Evolutionary conservation across 75 land plant species (phyloP).

Genomic region (Isoetes taiwanensis): DNA sequence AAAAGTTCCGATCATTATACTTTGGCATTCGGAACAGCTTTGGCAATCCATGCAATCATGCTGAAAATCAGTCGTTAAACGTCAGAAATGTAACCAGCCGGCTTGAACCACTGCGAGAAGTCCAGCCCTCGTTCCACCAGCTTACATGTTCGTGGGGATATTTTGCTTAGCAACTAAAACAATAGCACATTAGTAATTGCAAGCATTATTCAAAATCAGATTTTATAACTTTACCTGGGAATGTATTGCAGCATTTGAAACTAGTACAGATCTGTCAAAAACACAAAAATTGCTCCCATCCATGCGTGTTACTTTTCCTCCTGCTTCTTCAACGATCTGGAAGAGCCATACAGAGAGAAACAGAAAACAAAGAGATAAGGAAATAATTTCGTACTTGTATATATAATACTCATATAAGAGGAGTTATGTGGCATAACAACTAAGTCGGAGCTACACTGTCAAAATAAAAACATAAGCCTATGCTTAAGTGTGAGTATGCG

Average conservation of each 20-base stretch:
- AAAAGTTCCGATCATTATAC: no score
- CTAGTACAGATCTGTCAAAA: slow-evolving; percentile 91
- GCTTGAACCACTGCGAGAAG: slow-evolving; percentile 87
- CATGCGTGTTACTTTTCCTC: slow-evolving; percentile 86
- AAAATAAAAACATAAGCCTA: no score
- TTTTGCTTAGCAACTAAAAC: slow-evolving; percentile 63
- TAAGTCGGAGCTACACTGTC: no score
- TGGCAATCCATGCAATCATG: no score
- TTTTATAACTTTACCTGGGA: slow-evolving; percentile 31
- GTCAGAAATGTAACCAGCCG: slow-evolving; percentile 59
- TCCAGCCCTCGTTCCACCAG: slow-evolving; percentile 63
- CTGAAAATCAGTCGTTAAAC: no score
- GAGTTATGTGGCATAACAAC: no score
- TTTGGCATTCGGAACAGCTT: no score
- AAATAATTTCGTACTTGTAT: no score
- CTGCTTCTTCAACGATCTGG: slow-evolving; percentile 98
- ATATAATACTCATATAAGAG: no score
- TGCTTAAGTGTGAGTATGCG: no score
- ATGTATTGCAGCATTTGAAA: slow-evolving; percentile 84
- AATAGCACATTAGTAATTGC: background rate
- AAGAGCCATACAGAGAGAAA: background rate
- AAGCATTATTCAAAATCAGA: background rate
- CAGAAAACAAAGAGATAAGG: background rate
- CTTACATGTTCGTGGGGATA: slow-evolving; percentile 68
- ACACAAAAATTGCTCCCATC: slow-evolving; percentile 83